phyloP scores from a whole-genome alignment of 768 basidiomycete genomes.

The Chiua virens region DNA sequence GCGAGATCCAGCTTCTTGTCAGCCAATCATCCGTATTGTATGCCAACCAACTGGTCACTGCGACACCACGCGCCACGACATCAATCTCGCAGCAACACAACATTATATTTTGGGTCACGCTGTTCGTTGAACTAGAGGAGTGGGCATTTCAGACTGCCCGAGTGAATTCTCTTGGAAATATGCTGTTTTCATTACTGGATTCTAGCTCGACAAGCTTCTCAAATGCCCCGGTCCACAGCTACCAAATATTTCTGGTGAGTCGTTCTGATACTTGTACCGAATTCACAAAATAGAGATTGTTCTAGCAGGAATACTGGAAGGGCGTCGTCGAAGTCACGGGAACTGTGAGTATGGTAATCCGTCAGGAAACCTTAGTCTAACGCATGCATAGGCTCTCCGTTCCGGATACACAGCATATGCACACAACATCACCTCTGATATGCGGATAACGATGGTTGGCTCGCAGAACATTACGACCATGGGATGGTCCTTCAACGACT shows the following conservation, averaged over 20 bases:
- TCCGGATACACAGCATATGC: not conserved
- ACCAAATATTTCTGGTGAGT: conserved; percentile 1
- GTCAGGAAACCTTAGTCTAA: too few relatives aligned
- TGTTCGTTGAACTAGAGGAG: not conserved
- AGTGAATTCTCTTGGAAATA: conserved; percentile 3
- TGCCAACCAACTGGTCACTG: not conserved
- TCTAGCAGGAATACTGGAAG: not conserved
- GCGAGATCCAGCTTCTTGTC: conserved; percentile 1
- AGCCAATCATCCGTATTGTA: conserved; percentile 3
- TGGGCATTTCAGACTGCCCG: not conserved
- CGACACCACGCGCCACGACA: not conserved
- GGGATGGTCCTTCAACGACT: not conserved
- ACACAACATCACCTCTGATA: not conserved
- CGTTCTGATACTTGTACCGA: not conserved
- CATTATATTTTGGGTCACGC: not conserved
- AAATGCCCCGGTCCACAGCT: not conserved
- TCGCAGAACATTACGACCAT: not conserved
- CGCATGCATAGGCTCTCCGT: not conserved
- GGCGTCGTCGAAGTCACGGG: too few relatives aligned
- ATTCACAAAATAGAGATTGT: too few relatives aligned
- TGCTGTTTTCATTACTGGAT: not conserved
- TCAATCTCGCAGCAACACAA: conserved; percentile 1
- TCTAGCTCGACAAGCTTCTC: not conserved
- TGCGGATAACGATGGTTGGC: not conserved
- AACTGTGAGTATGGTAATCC: too few relatives aligned